Base-by-base conservation (phyloP, 352 stramenopile genomes). In the Phytophthora sansomeana region DNA sequence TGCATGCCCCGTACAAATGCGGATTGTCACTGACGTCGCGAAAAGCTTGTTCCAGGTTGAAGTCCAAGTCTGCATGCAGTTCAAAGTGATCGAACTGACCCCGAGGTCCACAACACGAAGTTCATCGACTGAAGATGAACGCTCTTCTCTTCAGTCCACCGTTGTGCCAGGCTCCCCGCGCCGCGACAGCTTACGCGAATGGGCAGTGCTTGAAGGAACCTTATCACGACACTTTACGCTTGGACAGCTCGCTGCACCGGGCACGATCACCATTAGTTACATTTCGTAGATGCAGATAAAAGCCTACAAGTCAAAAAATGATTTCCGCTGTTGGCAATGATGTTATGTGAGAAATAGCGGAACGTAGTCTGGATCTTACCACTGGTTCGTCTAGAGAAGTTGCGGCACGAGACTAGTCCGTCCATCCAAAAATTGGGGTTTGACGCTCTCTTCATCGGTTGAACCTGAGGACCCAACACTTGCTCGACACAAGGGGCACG, bases 351-450 rank as follows among this genome's bases (percentile, higher is more conserved):
- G n/a, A 56, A 52, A 61, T 41, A 41, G 47, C 38, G 52, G 16
- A 70, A 58, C 29, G 52, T 17, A 49, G 26, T 47, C 30, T 21
- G 38, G 9, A 9, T 44, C 38, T 44, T 44, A 44, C 38, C 38
- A 44, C 38, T 54, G 16, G n/a, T 62, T 63, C 32, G 36, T 64
- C 53, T 85, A 92, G 39, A 92, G 69, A 14, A 95, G 71, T 42
- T 95, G 86, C 3, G 86, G 86, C 51, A 92, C 78, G 44, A 93
- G 67, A 54, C 81, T 92, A 9, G 86, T 95, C 42, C 84, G 86
- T 33, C 86, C 84, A 51, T 95, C 86, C 42, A 95, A 63, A 68
- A 77, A 95, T 61, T 90, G 78, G 1, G 86, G 86, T 36, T 89
- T 90, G 28, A 76, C 30, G n/a, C 81, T 80, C 38, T 66, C 66